Evolutionary conservation across 768 basidiomycete genomes (phyloP).

Genomic region (Suillus discolor): DNA sequence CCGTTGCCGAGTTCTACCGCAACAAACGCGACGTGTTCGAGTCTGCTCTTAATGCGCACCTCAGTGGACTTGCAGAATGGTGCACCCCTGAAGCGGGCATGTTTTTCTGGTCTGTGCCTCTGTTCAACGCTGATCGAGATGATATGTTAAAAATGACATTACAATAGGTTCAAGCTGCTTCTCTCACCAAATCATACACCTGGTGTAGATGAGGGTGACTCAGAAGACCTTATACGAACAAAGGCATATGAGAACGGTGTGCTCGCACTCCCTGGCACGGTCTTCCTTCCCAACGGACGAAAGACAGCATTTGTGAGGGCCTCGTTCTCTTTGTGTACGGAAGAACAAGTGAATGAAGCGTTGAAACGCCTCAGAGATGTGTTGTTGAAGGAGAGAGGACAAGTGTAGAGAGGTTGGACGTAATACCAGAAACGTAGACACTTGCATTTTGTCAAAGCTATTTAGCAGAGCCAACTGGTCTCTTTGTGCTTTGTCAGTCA

Average conservation of each 20-base stretch:
- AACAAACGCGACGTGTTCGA: slow-evolving; percentile 80
- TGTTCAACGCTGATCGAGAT: slow-evolving; percentile 5
- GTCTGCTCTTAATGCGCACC: slow-evolving; percentile 69
- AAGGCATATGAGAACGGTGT: slow-evolving; percentile 82
- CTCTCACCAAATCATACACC: slow-evolving; percentile 35
- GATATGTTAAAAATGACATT: slow-evolving; percentile 20
- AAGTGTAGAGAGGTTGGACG: neutral
- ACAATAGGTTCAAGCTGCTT: slow-evolving; percentile 68
- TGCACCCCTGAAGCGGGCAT: slow-evolving; percentile 74
- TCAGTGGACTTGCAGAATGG: slow-evolving; percentile 80
- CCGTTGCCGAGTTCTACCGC: slow-evolving; percentile 75
- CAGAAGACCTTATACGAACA: slow-evolving; percentile 68
- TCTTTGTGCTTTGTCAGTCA: slow-evolving; percentile 1
- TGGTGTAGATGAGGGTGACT: slow-evolving; percentile 56
- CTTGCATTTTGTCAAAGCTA: neutral
- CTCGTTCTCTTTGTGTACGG: slow-evolving; percentile 71
- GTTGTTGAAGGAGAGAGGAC: slow-evolving; percentile 27
- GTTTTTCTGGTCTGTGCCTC: slow-evolving; percentile 77
- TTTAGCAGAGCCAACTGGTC: neutral
- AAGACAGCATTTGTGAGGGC: slow-evolving; percentile 80
- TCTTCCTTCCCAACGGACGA: slow-evolving; percentile 74
- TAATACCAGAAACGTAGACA: neutral
- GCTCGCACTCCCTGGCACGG: slow-evolving; percentile 85
- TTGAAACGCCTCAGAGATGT: slow-evolving; percentile 59
- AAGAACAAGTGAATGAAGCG: slow-evolving; percentile 74